A percentile compares a stretch with the other conserved stretches of the same genome.
Conservation (phyloP, 768 basidiomycete species). For the Leccinum arenicola region DNA sequence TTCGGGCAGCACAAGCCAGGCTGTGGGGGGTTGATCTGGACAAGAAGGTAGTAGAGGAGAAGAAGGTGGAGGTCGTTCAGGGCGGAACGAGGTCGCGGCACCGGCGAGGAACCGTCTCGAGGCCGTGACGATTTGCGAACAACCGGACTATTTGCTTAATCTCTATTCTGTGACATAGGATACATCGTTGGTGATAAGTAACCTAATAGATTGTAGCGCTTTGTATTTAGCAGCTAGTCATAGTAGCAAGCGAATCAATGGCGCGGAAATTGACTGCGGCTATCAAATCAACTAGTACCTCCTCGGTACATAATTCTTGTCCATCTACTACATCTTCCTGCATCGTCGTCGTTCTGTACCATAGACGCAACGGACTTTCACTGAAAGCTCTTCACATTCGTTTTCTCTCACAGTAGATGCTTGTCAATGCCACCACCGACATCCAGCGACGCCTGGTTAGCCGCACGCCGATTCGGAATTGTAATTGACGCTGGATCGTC, state of each 20-base stretch:
- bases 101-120: constrained; percentile 20
- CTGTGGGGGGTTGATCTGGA: constrained; percentile 34
- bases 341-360: constrained; percentile 5
- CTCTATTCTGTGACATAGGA: constrained; percentile 1
- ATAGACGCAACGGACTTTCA: constrained; percentile 17
- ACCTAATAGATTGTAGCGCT: background rate
- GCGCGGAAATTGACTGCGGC: constrained; percentile 1
- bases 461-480: constrained; percentile 81
- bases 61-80: constrained; percentile 13
- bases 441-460: constrained; percentile 69
- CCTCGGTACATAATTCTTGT: background rate
- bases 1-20: constrained; percentile 38
- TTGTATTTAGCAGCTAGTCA: background rate
- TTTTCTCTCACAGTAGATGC: constrained; percentile 25
- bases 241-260: background rate
- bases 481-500: constrained; percentile 99
- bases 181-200: background rate
- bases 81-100: constrained; percentile 33
- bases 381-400: constrained; percentile 21
- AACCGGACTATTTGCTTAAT: constrained; percentile 11
- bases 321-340: background rate
- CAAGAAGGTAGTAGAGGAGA: constrained; percentile 20
- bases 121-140: constrained; percentile 7
- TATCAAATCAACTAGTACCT: background rate
- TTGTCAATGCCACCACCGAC: constrained; percentile 72